These are phyloP conservation scores for Populus euphratica DNA, from an alignment of 345 rosid species.

Conservation along the genomic window DNA sequence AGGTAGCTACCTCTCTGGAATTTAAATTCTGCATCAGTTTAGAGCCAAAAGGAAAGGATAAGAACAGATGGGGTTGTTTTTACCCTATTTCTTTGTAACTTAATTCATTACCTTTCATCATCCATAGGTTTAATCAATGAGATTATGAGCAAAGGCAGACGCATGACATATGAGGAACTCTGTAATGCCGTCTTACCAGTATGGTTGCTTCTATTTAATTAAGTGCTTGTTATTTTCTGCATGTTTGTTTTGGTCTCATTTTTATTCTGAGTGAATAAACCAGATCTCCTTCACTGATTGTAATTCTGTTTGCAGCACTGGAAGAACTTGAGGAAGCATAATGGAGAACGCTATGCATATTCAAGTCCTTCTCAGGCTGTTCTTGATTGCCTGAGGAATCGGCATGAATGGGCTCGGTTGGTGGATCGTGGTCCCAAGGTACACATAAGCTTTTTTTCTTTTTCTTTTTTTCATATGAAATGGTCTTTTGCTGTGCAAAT, in stretches of 20 bases:
- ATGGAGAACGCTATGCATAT: slow-evolving; percentile 97
- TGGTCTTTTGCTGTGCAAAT: not conserved
- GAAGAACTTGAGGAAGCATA: slow-evolving; percentile 95
- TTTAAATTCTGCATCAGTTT: not conserved
- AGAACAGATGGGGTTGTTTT: not conserved
- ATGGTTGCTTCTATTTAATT: slow-evolving; percentile 20
- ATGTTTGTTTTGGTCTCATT: slow-evolving; percentile 3
- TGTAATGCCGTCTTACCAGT: slow-evolving; percentile 95
- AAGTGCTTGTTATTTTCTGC: slow-evolving; percentile 8
- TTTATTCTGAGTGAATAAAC: not conserved
- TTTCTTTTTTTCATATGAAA: not conserved
- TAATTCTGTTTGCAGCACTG: slow-evolving; percentile 68
- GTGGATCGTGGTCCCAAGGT: slow-evolving; percentile 99
- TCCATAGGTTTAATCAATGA: slow-evolving; percentile 69
- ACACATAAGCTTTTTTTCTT: not conserved
- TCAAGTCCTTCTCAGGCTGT: slow-evolving; percentile 98
- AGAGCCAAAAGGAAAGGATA: not conserved
- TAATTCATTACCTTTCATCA: not conserved
- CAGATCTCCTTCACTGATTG: not conserved
- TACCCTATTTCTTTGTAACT: not conserved
- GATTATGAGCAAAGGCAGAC: slow-evolving; percentile 89
- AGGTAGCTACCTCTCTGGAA: slow-evolving; percentile 31
- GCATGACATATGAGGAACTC: slow-evolving; percentile 92
- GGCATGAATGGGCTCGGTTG: slow-evolving; percentile 94
- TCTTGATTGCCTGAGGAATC: slow-evolving; percentile 93